A percentile compares a stretch with the other conserved stretches of the same genome.
Conservation (phyloP, 768 basidiomycete species). For the Filobasidium floriforme region DNA sequence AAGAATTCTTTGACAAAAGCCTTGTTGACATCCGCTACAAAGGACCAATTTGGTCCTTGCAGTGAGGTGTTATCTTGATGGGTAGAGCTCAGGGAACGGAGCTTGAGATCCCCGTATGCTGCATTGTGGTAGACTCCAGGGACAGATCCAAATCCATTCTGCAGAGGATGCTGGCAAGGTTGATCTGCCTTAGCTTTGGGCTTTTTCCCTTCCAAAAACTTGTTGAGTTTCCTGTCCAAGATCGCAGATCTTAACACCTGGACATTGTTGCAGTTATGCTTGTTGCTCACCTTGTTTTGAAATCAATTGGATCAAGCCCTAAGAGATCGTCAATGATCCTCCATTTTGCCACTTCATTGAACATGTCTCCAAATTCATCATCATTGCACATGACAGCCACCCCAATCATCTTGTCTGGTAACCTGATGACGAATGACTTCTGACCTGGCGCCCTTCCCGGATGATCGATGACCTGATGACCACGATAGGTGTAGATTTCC, state of each 20-base stretch:
- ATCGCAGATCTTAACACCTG: too few relatives aligned
- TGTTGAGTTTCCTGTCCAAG: neutral
- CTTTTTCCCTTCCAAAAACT: neutral
- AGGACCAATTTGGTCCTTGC: neutral
- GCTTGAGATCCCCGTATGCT: slow-evolving; percentile 15
- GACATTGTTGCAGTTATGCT: too few relatives aligned
- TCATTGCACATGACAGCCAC: slow-evolving; percentile 35
- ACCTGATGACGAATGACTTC: slow-evolving; percentile 23
- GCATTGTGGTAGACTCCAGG: slow-evolving; percentile 18
- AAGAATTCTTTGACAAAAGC: neutral
- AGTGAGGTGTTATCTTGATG: neutral
- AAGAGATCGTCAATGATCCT: slow-evolving; percentile 19
- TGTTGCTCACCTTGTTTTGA: slow-evolving; percentile 21
- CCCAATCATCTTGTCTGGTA: slow-evolving; percentile 28
- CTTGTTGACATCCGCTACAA: neutral
- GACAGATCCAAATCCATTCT: neutral
- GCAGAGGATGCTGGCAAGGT: neutral
- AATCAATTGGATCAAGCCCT: slow-evolving; percentile 18
- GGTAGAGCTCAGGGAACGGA: slow-evolving; percentile 9
- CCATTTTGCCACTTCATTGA: slow-evolving; percentile 15
- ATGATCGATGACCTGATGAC: slow-evolving; percentile 28
- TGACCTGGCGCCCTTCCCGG: slow-evolving; percentile 34
- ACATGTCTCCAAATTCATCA: slow-evolving; percentile 5
- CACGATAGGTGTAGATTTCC: slow-evolving; percentile 29
- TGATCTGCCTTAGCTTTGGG: neutral